These are phyloP conservation scores for Lactifluus subvellereus DNA, from an alignment of 768 basidiomycete genomes.

Conservation along the genomic window DNA sequence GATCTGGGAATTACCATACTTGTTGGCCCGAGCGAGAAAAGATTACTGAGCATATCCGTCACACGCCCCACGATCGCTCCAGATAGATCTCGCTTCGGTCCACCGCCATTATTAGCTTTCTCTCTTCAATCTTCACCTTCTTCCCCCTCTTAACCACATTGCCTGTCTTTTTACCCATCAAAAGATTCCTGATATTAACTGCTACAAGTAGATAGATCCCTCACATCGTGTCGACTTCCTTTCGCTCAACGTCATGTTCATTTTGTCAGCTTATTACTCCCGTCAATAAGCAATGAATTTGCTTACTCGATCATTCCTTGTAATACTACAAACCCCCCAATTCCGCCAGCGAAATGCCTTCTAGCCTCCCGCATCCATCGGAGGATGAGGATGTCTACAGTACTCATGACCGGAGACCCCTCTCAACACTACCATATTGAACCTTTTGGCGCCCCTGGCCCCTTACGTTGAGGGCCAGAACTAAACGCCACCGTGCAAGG, in stretches of 20 bases:
- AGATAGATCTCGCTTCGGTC: conserved; percentile 12
- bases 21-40: conserved; percentile 9
- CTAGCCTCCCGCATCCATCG: neutral
- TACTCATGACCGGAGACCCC: no score
- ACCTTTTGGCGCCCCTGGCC: neutral
- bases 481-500: neutral
- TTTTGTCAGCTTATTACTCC: conserved; percentile 3
- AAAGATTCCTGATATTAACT: neutral
- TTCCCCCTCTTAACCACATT: no score
- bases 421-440: no score
- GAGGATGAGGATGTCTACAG: neutral
- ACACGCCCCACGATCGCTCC: conserved; percentile 19
- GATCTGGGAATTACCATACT: conserved; percentile 21
- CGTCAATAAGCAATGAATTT: neutral
- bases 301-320: neutral
- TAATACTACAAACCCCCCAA: neutral
- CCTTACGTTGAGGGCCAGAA: neutral
- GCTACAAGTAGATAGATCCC: no score
- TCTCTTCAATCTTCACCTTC: neutral
- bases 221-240: neutral
- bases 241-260: neutral
- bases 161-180: neutral
- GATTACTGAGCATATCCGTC: conserved; percentile 23
- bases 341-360: neutral
- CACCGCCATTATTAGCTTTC: neutral